Percentiles rank a stretch among this genome's conserved stretches.
Conservation (phyloP, 2,329 filamentous ascomycete genomes). For the Talaromyces sp. region DNA sequence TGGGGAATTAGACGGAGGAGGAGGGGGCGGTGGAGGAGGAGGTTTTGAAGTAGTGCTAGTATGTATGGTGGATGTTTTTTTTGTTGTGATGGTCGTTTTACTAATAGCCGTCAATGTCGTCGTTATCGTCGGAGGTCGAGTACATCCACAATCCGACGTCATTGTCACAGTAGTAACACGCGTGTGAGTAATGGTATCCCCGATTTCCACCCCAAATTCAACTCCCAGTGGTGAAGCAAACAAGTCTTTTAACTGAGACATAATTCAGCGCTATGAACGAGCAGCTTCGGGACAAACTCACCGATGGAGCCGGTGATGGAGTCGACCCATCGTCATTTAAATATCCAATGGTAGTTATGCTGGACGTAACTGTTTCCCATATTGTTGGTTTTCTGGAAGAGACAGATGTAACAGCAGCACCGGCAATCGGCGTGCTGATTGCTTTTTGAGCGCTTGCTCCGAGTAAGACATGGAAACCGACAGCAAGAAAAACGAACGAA, state of each 20-base stretch:
- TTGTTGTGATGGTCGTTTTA: background rate
- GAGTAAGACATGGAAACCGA: background rate
- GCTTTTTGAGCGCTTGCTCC: background rate
- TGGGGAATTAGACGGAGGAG: background rate
- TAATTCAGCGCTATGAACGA: background rate
- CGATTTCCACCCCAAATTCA: background rate
- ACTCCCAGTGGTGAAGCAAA: background rate
- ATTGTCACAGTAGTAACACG: background rate
- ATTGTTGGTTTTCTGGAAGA: background rate
- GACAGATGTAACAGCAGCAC: background rate
- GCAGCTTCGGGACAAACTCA: background rate
- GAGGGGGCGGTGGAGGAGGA: background rate
- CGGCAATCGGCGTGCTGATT: background rate
- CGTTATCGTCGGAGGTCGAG: background rate
- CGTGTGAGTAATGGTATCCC: background rate
- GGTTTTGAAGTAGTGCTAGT: background rate
- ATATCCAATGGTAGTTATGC: background rate
- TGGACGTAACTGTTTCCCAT: slow-evolving; percentile 3
- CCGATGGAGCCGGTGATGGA: background rate
- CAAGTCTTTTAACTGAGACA: background rate
- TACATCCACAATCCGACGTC: background rate
- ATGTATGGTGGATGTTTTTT: background rate
- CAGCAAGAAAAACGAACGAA: background rate
- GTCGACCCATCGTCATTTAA: background rate
- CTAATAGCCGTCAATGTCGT: background rate